These are phyloP conservation scores for Cryptococcus wingfieldii DNA, from an alignment of 1,284 basidiomycete genomes.

Conservation along the genomic window DNA sequence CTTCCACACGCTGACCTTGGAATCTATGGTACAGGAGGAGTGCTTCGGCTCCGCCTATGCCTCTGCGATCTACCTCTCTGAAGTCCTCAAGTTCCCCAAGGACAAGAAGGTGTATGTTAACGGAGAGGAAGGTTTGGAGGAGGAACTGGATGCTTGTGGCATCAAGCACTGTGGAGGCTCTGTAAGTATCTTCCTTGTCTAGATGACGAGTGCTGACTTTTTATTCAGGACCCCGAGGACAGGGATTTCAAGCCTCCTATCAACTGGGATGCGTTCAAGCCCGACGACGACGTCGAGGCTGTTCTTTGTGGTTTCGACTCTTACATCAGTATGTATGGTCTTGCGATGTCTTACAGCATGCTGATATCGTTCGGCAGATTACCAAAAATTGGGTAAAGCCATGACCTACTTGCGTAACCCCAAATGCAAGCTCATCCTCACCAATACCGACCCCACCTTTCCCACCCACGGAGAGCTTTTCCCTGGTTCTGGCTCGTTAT, in stretches of 20 bases:
- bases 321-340: conserved; percentile 39
- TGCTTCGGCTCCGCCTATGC: conserved; percentile 95
- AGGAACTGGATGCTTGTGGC: conserved; percentile 82
- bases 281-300: conserved; percentile 77
- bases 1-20: neutral
- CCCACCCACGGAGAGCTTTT: conserved; percentile 73
- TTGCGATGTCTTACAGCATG: neutral
- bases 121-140: conserved; percentile 86
- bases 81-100: conserved; percentile 80
- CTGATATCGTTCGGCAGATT: conserved; percentile 55
- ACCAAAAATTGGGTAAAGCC: conserved; percentile 89
- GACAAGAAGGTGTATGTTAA: conserved; percentile 95
- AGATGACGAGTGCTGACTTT: neutral
- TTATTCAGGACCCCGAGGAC: conserved; percentile 69
- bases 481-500: conserved; percentile 73
- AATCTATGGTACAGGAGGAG: conserved; percentile 62
- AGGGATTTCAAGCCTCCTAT: conserved; percentile 68
- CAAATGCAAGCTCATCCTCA: conserved; percentile 80
- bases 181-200: conserved; percentile 52
- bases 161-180: conserved; percentile 79
- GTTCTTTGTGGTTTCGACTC: conserved; percentile 80
- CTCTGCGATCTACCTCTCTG: conserved; percentile 85
- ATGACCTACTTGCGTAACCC: conserved; percentile 83
- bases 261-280: conserved; percentile 62
- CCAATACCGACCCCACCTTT: conserved; percentile 89